Base-by-base conservation (phyloP, 345 rosid species). In the Salix brachista region DNA sequence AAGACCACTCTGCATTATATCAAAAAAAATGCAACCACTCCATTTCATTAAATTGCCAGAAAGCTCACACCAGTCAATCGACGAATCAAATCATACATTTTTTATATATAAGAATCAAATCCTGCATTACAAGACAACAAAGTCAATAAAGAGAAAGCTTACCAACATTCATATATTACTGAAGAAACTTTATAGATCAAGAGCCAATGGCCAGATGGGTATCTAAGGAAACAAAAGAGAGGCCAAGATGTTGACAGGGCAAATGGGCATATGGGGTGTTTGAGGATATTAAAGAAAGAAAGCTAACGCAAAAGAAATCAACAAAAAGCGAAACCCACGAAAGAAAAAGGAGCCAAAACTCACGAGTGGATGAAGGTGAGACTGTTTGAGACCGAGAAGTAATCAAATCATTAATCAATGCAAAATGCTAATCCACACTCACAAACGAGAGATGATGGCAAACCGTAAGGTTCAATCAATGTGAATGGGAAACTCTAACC, bases 401-500 rank as follows among this genome's bases (percentile, higher is more conserved):
- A 32, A 36, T 10, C 62, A 58, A 58, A 8, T 58, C 28, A 58
- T 58, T 26, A 8, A n/a, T 58, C 62, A 58, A 71, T 34, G 74
- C n/a, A 30, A 62, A 65, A 3, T 23, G 70, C 21, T 25, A 61
- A 28, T 61, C n/a, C 80, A 50, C 44, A 23, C 64, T 34, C 50
- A 25, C n/a, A 25, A 52, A 50, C 44, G 44, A 41, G 44, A 56
- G 26, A 21, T n/a, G 62, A 23, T n/a, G 28, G 26, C 66, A 50
- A 78, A 65, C 76, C 76, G 80, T 65, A 21, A 37, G 80, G 67
- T 73, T 60, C 56, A 72, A 78, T 65, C 73, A 78, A 78, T 61
- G 70, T 48, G 70, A 72, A 18, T 37, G 54, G 61, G 46, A 16
- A 42, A 42, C 41, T 54, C 34, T 70, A 56, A 68, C 72, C 65